These are phyloP conservation scores for Byssochlamys sp. DNA, from an alignment of 2,329 filamentous ascomycete genomes.

Conservation along the genomic window DNA sequence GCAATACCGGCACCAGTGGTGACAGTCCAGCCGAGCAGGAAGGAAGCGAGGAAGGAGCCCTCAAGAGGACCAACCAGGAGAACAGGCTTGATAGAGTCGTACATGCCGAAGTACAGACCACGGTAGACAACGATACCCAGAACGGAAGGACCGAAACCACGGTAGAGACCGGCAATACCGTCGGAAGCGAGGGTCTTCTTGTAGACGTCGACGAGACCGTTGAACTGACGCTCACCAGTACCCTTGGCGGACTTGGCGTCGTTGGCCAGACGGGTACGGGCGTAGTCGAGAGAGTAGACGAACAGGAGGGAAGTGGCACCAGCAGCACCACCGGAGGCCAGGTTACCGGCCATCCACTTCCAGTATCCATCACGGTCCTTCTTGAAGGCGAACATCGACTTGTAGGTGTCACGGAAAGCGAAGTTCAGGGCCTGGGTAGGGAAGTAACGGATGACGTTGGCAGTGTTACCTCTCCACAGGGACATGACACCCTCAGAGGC, in stretches of 20 bases:
- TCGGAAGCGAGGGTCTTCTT: slow-evolving; percentile 98
- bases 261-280: slow-evolving; percentile 99
- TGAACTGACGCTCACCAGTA: slow-evolving; percentile 98
- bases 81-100: slow-evolving; percentile 99
- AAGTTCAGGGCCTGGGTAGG: slow-evolving; percentile 99
- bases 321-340: slow-evolving; percentile 98
- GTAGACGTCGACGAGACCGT: slow-evolving; percentile 98
- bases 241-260: slow-evolving; percentile 95
- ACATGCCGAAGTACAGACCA: slow-evolving; percentile 99
- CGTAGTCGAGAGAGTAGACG: slow-evolving; percentile 99
- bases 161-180: slow-evolving; percentile 99
- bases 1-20: slow-evolving; percentile 99
- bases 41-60: slow-evolving; percentile 99
- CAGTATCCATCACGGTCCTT: slow-evolving; percentile 97
- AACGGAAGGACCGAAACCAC: slow-evolving; percentile 99
- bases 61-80: slow-evolving; percentile 81
- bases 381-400: slow-evolving; percentile 99
- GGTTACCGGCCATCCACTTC: slow-evolving; percentile 99
- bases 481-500: slow-evolving; percentile 86
- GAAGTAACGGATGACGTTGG: slow-evolving; percentile 99
- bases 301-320: slow-evolving; percentile 99
- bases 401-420: slow-evolving; percentile 99
- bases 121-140: slow-evolving; percentile 99
- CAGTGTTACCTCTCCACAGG: slow-evolving; percentile 99
- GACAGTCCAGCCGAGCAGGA: slow-evolving; percentile 96